Conservation (phyloP, 2,329 filamentous ascomycete species). For the Curvularia sp. region DNA sequence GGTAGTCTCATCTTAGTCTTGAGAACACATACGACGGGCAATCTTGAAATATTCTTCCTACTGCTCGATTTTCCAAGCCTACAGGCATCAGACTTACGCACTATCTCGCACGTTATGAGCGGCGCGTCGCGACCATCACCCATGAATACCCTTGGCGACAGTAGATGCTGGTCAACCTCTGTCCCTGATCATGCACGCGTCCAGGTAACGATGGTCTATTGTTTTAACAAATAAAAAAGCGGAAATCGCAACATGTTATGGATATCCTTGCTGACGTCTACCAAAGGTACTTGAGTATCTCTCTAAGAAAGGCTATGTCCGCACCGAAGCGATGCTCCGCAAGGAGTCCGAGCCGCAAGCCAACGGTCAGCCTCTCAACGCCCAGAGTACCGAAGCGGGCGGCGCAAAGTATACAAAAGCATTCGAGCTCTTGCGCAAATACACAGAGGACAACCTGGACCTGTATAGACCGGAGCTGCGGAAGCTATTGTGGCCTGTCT, state of each 20-base stretch:
- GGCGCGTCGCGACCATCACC: background rate
- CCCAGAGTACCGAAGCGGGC: conserved; percentile 69
- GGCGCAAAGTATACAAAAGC: conserved; percentile 79
- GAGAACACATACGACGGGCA: background rate
- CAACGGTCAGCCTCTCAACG: conserved; percentile 76
- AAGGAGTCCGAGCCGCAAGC: conserved; percentile 87
- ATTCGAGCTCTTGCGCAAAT: conserved; percentile 75
- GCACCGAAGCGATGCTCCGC: conserved; percentile 90
- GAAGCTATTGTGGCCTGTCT: conserved; percentile 89
- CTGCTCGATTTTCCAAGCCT: background rate
- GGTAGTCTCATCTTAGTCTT: background rate
- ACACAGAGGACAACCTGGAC: conserved; percentile 91
- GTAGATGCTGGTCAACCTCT: background rate
- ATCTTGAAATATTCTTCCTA: conserved; percentile 1
- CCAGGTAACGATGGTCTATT: background rate
- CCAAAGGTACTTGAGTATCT: conserved; percentile 87
- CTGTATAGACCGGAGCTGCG: conserved; percentile 90
- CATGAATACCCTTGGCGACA: background rate
- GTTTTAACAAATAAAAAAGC: background rate
- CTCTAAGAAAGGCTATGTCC: conserved; percentile 90
- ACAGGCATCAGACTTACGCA: background rate
- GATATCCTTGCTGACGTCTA: conserved; percentile 11
- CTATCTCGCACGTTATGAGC: background rate
- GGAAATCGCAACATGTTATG: background rate
- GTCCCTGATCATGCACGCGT: background rate